Conservation (phyloP, 768 basidiomycete species). For the Podaxis sp. region DNA sequence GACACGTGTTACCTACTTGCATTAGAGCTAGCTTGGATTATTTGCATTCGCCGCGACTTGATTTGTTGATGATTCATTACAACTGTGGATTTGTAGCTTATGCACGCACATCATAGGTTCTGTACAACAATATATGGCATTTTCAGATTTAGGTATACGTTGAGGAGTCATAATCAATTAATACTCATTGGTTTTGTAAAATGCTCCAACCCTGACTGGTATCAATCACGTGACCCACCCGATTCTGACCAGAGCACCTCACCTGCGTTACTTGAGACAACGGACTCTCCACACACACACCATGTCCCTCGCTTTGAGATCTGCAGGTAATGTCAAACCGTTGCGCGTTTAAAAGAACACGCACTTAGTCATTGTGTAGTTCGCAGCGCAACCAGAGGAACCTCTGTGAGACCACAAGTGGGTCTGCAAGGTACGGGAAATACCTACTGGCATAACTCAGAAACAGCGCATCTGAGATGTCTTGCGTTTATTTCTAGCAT, state of each 20-base stretch:
- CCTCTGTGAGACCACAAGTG: conserved; percentile 43
- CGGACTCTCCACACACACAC: conserved; percentile 18
- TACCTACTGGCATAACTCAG: neutral
- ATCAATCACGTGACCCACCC: conserved; percentile 14
- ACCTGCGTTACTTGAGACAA: neutral
- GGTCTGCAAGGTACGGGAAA: conserved; percentile 38
- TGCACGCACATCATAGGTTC: neutral
- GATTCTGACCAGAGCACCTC: conserved; percentile 7
- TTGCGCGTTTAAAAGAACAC: neutral
- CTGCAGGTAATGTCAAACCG: conserved; percentile 32
- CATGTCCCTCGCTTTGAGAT: conserved; percentile 50
- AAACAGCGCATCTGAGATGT: conserved; percentile 15
- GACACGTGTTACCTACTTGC: neutral
- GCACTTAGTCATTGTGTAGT: conserved; percentile 16
- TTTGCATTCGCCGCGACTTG: neutral
- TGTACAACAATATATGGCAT: neutral
- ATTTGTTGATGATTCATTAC: neutral
- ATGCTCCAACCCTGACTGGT: neutral
- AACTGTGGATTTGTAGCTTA: neutral
- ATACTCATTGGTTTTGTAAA: neutral
- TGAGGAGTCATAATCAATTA: neutral
- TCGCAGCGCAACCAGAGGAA: conserved; percentile 41
- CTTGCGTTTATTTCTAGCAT: conserved; percentile 18
- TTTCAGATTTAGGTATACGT: neutral
- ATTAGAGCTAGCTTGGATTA: neutral